Conservation (phyloP, 345 rosid genomes). For the Excoecaria agallocha region DNA sequence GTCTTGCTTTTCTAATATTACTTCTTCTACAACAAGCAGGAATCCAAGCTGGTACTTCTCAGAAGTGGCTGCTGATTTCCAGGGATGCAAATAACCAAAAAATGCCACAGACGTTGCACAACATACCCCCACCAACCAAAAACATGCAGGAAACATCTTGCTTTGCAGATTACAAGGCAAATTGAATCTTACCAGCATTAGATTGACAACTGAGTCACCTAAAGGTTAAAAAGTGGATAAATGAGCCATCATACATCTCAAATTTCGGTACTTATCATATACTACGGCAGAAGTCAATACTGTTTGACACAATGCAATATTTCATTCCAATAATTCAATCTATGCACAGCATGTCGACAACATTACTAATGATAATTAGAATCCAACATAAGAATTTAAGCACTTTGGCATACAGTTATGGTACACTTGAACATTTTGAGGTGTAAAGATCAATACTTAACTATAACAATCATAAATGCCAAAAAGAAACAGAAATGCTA, state of each 20-base stretch:
- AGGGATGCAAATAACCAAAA: slow-evolving; percentile 84
- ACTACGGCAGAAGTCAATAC: background rate
- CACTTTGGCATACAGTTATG: background rate
- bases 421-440: background rate
- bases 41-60: too few species aligned
- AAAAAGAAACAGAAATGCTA: too few species aligned
- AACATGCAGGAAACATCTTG: slow-evolving; percentile 98
- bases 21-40: too few species aligned
- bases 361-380: background rate
- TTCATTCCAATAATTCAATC: background rate
- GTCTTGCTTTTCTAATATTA: too few species aligned
- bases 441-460: too few species aligned
- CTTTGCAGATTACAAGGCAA: slow-evolving; percentile 54
- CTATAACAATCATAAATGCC: too few species aligned
- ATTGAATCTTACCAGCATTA: slow-evolving; percentile 12
- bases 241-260: background rate
- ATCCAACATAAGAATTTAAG: background rate
- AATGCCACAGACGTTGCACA: slow-evolving; percentile 63
- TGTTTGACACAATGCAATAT: background rate
- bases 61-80: slow-evolving; percentile 88
- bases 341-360: background rate
- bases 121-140: slow-evolving; percentile 70
- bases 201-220: background rate
- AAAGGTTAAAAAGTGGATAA: background rate
- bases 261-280: background rate